Evolutionary conservation across 1,139 yeast species (phyloP).

Genomic region (Diutina catenulata): DNA sequence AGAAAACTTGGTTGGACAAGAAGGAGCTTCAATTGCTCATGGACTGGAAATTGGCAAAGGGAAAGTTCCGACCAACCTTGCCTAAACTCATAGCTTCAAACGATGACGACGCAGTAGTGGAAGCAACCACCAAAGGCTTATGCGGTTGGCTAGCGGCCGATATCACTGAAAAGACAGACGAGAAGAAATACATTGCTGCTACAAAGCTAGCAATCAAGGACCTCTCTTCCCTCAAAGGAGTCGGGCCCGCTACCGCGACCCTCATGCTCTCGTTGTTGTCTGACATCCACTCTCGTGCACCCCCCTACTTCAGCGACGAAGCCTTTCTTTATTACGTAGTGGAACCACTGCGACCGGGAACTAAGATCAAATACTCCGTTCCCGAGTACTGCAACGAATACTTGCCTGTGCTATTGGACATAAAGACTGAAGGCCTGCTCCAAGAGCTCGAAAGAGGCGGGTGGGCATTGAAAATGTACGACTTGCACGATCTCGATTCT

Average conservation of each 20-base stretch:
- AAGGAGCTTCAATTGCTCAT: conserved; percentile 27
- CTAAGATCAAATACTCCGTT: conserved; percentile 27
- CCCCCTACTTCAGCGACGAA: conserved; percentile 42
- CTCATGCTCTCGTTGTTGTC: conserved; percentile 24
- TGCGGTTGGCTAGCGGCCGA: conserved; percentile 13
- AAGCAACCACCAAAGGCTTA: conserved; percentile 20
- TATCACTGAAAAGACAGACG: conserved; percentile 6
- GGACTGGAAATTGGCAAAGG: conserved; percentile 42
- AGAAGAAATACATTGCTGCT: conserved; percentile 10
- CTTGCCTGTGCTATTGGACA: background rate
- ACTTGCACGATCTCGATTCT: too few relatives aligned
- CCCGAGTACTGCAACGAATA: conserved; percentile 29
- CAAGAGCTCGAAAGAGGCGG: background rate
- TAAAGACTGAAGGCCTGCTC: background rate
- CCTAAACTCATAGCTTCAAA: conserved; percentile 31
- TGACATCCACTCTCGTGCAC: conserved; percentile 16
- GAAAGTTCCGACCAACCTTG: conserved; percentile 33
- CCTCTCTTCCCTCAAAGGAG: conserved; percentile 28
- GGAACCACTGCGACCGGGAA: conserved; percentile 17
- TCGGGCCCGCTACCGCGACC: conserved; percentile 42
- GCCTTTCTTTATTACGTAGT: conserved; percentile 25
- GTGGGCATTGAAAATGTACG: background rate
- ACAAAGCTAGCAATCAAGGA: conserved; percentile 18
- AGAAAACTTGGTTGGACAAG: conserved; percentile 19
- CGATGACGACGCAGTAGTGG: conserved; percentile 15